These are phyloP conservation scores for Rhexocercosporidium sp. DNA, from an alignment of 2,329 filamentous ascomycete genomes.

Conservation along the genomic window DNA sequence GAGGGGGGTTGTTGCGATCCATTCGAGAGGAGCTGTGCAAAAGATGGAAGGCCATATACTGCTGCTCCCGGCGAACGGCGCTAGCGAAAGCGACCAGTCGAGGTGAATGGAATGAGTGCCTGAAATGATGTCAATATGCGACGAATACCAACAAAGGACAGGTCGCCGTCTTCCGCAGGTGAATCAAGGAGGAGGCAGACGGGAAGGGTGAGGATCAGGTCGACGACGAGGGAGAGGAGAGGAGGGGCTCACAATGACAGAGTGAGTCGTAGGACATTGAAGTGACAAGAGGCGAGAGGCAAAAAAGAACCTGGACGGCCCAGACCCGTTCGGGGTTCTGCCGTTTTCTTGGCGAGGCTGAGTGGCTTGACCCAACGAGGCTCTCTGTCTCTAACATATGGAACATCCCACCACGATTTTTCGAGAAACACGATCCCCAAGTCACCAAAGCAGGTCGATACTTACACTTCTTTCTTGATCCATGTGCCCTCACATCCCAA, in stretches of 20 bases:
- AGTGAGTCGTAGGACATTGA: background rate
- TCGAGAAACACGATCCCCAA: background rate
- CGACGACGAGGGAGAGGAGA: background rate
- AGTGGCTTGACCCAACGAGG: background rate
- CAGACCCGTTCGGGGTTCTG: too few relatives aligned
- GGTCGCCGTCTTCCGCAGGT: background rate
- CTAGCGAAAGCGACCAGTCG: conserved; percentile 11
- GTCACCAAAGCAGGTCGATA: background rate
- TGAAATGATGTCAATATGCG: background rate
- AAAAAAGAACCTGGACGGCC: background rate
- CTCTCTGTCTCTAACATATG: background rate
- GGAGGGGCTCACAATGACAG: conserved; percentile 9
- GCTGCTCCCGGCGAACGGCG: conserved; percentile 20
- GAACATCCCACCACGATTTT: too few relatives aligned
- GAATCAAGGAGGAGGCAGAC: background rate
- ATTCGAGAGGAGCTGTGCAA: conserved; percentile 28
- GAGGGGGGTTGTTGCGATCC: conserved; percentile 36
- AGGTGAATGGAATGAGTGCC: conserved; percentile 2
- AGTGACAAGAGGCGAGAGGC: too few relatives aligned
- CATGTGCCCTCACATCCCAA: background rate
- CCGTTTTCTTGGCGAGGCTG: conserved; percentile 9
- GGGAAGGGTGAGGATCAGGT: background rate
- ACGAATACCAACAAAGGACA: conserved; percentile 12
- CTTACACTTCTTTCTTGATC: background rate
- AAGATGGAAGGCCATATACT: conserved; percentile 13